A percentile compares a stretch with the other conserved stretches of the same genome.
Evolutionary conservation across 148 eudicot genomes (phyloP).

Genomic region (Fagopyrum tataricum): DNA sequence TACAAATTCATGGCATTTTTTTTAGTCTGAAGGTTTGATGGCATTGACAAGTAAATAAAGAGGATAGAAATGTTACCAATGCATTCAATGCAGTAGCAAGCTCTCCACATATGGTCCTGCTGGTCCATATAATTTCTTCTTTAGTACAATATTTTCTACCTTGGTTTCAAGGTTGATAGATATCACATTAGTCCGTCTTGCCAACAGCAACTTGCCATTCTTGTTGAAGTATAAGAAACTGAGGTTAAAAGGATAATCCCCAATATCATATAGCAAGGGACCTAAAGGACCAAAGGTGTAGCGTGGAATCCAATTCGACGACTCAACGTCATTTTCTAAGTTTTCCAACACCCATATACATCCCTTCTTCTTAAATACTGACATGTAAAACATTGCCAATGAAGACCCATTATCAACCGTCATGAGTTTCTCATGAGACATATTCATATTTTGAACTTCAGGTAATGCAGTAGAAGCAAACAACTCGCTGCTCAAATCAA

Average conservation of each 20-base stretch:
- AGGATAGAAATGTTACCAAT: no score
- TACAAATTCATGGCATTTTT: no score
- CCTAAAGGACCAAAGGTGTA: neutral
- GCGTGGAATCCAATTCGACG: neutral
- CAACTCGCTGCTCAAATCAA: no score
- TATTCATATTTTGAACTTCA: neutral
- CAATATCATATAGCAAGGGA: neutral
- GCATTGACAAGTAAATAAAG: no score
- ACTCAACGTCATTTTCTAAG: neutral
- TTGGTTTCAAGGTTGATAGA: neutral
- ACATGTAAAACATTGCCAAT: neutral
- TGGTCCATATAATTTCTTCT: neutral
- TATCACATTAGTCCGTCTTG: neutral
- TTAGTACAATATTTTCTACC: neutral
- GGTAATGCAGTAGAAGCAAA: slow-evolving; percentile 1
- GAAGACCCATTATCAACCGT: neutral
- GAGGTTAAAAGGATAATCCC: no score
- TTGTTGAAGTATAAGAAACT: neutral
- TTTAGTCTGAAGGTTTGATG: no score
- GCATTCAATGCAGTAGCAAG: slow-evolving; percentile 1
- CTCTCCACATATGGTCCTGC: neutral
- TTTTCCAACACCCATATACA: slow-evolving; percentile 3
- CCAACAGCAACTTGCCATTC: neutral
- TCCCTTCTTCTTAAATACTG: no score
- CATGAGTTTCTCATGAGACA: neutral